A percentile compares a stretch with the other conserved stretches of the same genome.
Evolutionary conservation across 2,329 filamentous ascomycete species (phyloP).

Genomic region (Simplicillium aogashimaense): DNA sequence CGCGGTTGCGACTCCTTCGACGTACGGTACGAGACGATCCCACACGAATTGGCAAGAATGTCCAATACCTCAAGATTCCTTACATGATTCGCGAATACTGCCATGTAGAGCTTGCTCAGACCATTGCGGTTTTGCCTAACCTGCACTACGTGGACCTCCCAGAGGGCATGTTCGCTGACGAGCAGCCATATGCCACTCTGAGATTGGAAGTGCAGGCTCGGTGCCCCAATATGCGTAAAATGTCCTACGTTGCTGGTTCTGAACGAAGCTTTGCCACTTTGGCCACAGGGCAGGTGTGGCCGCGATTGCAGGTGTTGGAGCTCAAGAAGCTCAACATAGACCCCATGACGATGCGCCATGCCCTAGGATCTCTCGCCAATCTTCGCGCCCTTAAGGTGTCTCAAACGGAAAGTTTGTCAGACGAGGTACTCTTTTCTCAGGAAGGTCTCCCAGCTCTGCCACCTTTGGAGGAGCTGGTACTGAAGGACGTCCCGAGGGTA

Average conservation of each 20-base stretch:
- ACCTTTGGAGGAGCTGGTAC: constrained; percentile 59
- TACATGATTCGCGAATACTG: constrained; percentile 91
- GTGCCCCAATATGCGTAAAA: constrained; percentile 78
- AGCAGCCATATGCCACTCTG: constrained; percentile 62
- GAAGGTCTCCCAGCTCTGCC: constrained; percentile 64
- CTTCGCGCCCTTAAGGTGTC: constrained; percentile 68
- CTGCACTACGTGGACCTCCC: constrained; percentile 85
- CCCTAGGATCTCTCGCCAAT: constrained; percentile 54
- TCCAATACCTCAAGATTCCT: constrained; percentile 76
- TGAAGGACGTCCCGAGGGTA: constrained; percentile 62
- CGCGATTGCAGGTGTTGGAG: constrained; percentile 62
- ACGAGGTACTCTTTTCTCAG: constrained; percentile 62
- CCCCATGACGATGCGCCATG: constrained; percentile 58
- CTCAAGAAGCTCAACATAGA: constrained; percentile 60
- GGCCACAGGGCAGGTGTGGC: constrained; percentile 56
- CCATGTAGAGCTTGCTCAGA: constrained; percentile 75
- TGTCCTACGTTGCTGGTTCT: constrained; percentile 71
- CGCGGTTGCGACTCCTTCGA: constrained; percentile 68
- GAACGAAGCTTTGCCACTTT: constrained; percentile 69
- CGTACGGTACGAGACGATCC: constrained; percentile 73
- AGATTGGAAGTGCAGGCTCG: constrained; percentile 76
- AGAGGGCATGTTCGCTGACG: constrained; percentile 77
- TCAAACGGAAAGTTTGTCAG: constrained; percentile 59
- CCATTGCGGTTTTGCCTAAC: constrained; percentile 75
- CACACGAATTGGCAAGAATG: constrained; percentile 54